Evolutionary conservation across 495 filamentous ascomycete genomes (phyloP), one percentile per base, ranked within the genome.

Genomic region (Pseudevernia furfuracea): DNA sequence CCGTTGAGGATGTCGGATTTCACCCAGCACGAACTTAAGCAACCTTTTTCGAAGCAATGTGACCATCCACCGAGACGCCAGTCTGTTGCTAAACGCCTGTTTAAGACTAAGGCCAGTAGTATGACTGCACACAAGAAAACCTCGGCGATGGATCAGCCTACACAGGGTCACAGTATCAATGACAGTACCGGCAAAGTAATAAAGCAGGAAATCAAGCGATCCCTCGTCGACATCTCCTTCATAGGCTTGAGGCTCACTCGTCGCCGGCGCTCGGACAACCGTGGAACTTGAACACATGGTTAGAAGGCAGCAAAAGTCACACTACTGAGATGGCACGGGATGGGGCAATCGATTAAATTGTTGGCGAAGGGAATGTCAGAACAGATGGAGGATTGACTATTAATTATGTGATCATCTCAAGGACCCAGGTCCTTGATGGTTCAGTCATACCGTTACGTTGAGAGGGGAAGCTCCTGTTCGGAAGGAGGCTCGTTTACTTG

Each of bases 21-120:
- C 41, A 58, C 62, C 36, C 58, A 48, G 10, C 17, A 44, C 11
- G 61, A 63, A 41, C 56, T 67, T 38, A 37, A 6, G 46, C 66
- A 57, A 23, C 66, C 66, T 15, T 67, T 67, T 41, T 48, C 66
- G 23, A 64, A 67, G 56, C 34, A 52, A 28, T 67, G 66, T 41
- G 53, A 65, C 38, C 56, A 60, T 43, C 61, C 66, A 49, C 66
- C 66, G 21, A 63, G 57, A 52, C 61, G 57, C 57, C 34, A 36
- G 1, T 53, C 36, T 36, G 41, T 67, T 37, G 56, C 60, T 38
- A 37, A 59, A 34, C 66, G 61, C 19, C 19, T 67, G 2, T 67
- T 67, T 21, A 36, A 49, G 14, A 57, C 62, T 53, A 44, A 11
- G 23, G 28, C 30, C 34, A 39, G 12, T 11, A 57, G 57, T 59